phyloP scores from a whole-genome alignment of 495 filamentous ascomycete genomes.

The Baudoinia panamericana region DNA sequence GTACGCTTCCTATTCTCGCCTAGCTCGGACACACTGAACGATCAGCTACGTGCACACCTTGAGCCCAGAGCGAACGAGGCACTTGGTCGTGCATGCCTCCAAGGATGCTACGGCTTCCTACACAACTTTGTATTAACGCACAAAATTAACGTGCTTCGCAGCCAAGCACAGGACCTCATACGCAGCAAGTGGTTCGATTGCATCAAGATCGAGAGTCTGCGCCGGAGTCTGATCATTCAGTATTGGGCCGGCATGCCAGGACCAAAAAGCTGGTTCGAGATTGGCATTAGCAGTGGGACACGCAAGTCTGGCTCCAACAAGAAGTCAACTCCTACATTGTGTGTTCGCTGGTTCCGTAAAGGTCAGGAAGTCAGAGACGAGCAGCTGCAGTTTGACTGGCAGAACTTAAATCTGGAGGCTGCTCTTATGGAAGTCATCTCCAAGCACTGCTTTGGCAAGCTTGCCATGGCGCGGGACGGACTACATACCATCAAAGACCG shows the following conservation, averaged over 20 bases:
- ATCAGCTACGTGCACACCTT: slow-evolving; percentile 45
- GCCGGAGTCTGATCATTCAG: slow-evolving; percentile 69
- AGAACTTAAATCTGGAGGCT: slow-evolving; percentile 54
- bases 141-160: slow-evolving; percentile 66
- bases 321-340: slow-evolving; percentile 38
- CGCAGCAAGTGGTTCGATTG: slow-evolving; percentile 59
- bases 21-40: slow-evolving; percentile 43
- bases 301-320: slow-evolving; percentile 31
- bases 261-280: slow-evolving; percentile 75
- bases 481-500: slow-evolving; percentile 40
- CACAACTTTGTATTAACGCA: slow-evolving; percentile 77
- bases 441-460: slow-evolving; percentile 53
- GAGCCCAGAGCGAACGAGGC: slow-evolving; percentile 57
- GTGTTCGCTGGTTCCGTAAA: slow-evolving; percentile 73
- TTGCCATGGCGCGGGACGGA: slow-evolving; percentile 45
- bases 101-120: slow-evolving; percentile 67
- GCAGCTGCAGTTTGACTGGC: slow-evolving; percentile 50
- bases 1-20: slow-evolving; percentile 74
- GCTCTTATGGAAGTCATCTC: slow-evolving; percentile 64
- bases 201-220: slow-evolving; percentile 59
- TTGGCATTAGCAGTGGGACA: slow-evolving; percentile 58
- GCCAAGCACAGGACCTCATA: slow-evolving; percentile 58
- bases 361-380: slow-evolving; percentile 55
- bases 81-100: slow-evolving; percentile 50
- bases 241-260: slow-evolving; percentile 67